Conservation (phyloP, 495 filamentous ascomycete genomes). For the Neurospora terricola region DNA sequence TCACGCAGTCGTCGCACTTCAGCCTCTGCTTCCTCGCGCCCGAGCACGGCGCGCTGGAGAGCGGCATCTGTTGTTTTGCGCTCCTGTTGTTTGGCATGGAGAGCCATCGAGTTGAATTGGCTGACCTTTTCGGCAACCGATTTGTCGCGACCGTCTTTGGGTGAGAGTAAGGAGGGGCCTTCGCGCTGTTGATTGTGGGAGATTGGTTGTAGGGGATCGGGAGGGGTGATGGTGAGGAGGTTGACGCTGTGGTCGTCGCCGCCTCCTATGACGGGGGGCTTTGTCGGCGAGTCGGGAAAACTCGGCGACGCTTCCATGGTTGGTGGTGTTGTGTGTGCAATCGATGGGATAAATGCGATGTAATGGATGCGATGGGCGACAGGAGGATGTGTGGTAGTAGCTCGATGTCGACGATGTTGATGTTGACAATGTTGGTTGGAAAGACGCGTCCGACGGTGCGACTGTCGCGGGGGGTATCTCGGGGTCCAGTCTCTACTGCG, state of each 20-base stretch:
- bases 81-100: conserved; percentile 51
- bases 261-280: conserved; percentile 18
- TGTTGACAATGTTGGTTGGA: not conserved
- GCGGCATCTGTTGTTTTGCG: conserved; percentile 58
- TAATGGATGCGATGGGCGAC: conserved; percentile 1
- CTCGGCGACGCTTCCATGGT: conserved; percentile 15
- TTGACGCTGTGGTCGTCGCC: not conserved
- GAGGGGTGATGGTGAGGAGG: conserved; percentile 1
- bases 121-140: conserved; percentile 76
- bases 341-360: conserved; percentile 10
- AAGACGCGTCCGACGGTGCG: not conserved
- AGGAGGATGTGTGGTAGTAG: not conserved
- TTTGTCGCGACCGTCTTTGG: conserved; percentile 48
- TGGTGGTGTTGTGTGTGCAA: conserved; percentile 6
- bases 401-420: not conserved
- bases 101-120: conserved; percentile 65
- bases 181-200: conserved; percentile 66
- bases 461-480: not conserved
- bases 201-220: conserved; percentile 50
- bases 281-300: conserved; percentile 16
- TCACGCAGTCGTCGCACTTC: conserved; percentile 54
- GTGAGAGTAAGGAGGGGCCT: conserved; percentile 10
- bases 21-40: conserved; percentile 72
- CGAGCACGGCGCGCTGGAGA: conserved; percentile 69
- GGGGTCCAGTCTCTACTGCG: not conserved